Percentiles rank a stretch among this genome's conserved stretches.
Conservation (phyloP, 495 filamentous ascomycete species). For the Schizothecium vesticola region DNA sequence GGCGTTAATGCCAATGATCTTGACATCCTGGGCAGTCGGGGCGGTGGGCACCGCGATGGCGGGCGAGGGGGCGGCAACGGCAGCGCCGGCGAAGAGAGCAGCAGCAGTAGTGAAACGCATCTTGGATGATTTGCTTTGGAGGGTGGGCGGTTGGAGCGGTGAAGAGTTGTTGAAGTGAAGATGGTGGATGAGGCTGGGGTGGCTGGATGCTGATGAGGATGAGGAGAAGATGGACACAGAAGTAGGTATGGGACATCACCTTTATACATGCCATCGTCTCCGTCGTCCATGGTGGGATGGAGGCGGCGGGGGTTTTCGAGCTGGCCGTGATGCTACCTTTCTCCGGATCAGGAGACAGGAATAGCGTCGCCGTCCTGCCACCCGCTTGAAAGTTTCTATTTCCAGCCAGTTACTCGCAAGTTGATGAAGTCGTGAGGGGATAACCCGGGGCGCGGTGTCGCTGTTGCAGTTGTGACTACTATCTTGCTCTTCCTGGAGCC, state of each 20-base stretch:
- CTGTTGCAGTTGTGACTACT: background rate
- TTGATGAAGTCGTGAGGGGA: background rate
- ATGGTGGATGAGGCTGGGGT: background rate
- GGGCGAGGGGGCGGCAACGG: conserved; percentile 13
- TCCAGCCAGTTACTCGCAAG: background rate
- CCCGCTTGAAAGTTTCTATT: background rate
- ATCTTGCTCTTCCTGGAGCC: background rate
- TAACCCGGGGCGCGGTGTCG: background rate
- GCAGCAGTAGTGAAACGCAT: conserved; percentile 19
- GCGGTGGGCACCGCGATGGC: conserved; percentile 3
- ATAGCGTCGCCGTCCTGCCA: background rate
- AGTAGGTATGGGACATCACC: background rate
- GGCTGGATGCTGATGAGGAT: conserved; percentile 4
- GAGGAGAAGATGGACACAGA: background rate
- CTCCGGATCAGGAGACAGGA: background rate
- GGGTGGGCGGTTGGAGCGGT: background rate
- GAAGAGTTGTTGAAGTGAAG: background rate
- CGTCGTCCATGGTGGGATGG: background rate
- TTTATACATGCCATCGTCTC: conserved; percentile 5
- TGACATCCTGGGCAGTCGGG: conserved; percentile 13
- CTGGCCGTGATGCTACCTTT: background rate
- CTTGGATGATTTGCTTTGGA: conserved; percentile 5
- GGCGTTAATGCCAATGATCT: conserved; percentile 27
- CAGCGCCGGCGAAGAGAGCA: conserved; percentile 16
- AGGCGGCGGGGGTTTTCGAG: background rate